Conservation (phyloP, 1,284 basidiomycete species). For the Microbotryum violaceum region DNA sequence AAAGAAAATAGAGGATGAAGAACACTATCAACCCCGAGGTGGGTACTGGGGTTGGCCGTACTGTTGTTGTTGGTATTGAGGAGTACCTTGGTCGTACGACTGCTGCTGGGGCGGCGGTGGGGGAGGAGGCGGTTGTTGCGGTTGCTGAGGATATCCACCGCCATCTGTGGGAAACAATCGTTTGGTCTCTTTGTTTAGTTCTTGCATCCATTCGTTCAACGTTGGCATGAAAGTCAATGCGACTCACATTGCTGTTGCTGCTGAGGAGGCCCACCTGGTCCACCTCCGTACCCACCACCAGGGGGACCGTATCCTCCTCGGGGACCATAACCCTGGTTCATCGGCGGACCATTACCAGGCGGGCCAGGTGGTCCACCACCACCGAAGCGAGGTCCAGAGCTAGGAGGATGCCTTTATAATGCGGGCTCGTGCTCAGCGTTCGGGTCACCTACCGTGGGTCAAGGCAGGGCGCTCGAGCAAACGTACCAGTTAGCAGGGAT, state of each 20-base stretch:
- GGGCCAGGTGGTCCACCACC: too few species aligned
- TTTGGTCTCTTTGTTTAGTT: neutral
- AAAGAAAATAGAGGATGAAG: too few species aligned
- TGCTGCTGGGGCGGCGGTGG: too few species aligned
- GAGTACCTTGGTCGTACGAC: too few species aligned
- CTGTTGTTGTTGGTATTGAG: too few species aligned
- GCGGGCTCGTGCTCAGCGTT: neutral
- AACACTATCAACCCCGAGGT: too few species aligned
- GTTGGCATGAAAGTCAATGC: neutral
- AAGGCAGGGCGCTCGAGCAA: neutral
- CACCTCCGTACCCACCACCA: neutral
- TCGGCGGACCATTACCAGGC: neutral
- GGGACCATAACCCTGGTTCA: slow-evolving; percentile 9
- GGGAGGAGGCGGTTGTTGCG: neutral
- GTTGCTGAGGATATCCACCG: slow-evolving; percentile 5
- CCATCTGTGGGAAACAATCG: neutral
- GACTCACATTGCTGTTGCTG: neutral
- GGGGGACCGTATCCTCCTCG: neutral
- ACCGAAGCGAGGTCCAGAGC: slow-evolving; percentile 2
- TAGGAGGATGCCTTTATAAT: slow-evolving; percentile 4
- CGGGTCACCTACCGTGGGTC: neutral
- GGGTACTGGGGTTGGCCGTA: too few species aligned
- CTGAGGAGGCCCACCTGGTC: slow-evolving; percentile 3
- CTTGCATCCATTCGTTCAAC: too few species aligned
- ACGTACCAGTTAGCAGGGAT: slow-evolving; percentile 45